A percentile compares a stretch with the other conserved stretches of the same genome.
These are phyloP conservation scores for Panaeolus papilionaceus DNA, from an alignment of 768 basidiomycete genomes.

Conservation along the genomic window DNA sequence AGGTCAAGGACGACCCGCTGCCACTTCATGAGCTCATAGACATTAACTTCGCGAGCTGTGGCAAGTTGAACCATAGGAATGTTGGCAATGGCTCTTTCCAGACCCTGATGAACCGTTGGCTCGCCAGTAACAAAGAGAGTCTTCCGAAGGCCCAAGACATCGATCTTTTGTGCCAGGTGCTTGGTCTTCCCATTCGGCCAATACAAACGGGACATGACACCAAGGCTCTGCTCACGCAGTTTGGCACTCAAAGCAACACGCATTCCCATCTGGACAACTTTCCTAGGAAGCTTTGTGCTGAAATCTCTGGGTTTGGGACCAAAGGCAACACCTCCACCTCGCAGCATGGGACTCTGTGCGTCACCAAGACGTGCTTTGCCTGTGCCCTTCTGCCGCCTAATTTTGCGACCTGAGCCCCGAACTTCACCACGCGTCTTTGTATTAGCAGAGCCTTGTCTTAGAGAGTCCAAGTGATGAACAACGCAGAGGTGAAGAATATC, in stretches of 20 bases:
- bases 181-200: constrained; percentile 81
- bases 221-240: constrained; percentile 74
- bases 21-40: constrained; percentile 88
- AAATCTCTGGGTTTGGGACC: constrained; percentile 94
- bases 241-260: constrained; percentile 87
- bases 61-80: constrained; percentile 70
- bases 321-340: constrained; percentile 92
- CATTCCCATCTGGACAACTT: constrained; percentile 93
- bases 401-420: constrained; percentile 86
- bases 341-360: constrained; percentile 82
- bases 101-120: constrained; percentile 53
- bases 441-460: constrained; percentile 90
- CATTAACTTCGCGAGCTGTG: constrained; percentile 68
- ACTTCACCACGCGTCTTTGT: constrained; percentile 95
- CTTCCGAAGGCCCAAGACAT: constrained; percentile 68
- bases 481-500: constrained; percentile 95
- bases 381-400: constrained; percentile 90
- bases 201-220: constrained; percentile 73
- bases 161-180: constrained; percentile 65
- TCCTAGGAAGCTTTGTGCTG: constrained; percentile 89
- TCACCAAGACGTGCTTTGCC: constrained; percentile 92
- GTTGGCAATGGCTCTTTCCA: constrained; percentile 73
- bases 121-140: constrained; percentile 81
- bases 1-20: constrained; percentile 82
- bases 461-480: constrained; percentile 83